Evolutionary conservation across 2,329 filamentous ascomycete species (phyloP), one percentile per base, ranked within the genome.

Genomic region (Pseudogymnoascus sp.): DNA sequence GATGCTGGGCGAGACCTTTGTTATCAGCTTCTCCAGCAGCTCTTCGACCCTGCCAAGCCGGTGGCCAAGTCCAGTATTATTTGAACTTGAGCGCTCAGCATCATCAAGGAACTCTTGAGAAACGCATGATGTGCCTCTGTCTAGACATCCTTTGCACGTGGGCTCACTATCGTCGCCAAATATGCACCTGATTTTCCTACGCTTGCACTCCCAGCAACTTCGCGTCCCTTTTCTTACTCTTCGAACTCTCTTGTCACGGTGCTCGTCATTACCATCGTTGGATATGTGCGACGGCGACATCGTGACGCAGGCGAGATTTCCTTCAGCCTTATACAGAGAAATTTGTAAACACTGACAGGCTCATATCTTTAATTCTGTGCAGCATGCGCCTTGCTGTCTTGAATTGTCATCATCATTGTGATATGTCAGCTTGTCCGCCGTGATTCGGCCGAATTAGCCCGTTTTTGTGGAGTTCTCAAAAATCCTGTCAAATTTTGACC

Each of bases 131-230:
- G 70, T 71, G 11, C 70, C 71, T 61, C 82, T 77, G 5, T 77
- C 70, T 18, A 73, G 70, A 65, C 82, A 85, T 2, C 75, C 76
- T 31, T 76, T 70, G 63, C 82, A 84, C 1, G 77, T 66, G 3
- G 71, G 63, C 4, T 78, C 75, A 2, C 72, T 66, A 3, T 75
- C 68, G 3, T 73, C 68, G 9, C 72, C 69, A 63, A 81, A 80
- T 14, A 75, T 77, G 68, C 83, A 85, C 2, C 76, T 74, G 4
- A 80, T 75, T 71, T 85, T 85, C 23, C 81, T 77, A 60, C 80
- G 76, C 70, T 82, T 82, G 75, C 83, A 85, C 66, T 84, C 81
- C 81, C 82, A 84, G 69, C 83, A 85, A 62, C 81, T 83, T 28
- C 72, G 75, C 0, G 83, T 85, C n/a, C 83, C 83, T 61, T 83